phyloP scores from a whole-genome alignment of 2,329 filamentous ascomycete genomes.

The Cladosporium cucumerinum region DNA sequence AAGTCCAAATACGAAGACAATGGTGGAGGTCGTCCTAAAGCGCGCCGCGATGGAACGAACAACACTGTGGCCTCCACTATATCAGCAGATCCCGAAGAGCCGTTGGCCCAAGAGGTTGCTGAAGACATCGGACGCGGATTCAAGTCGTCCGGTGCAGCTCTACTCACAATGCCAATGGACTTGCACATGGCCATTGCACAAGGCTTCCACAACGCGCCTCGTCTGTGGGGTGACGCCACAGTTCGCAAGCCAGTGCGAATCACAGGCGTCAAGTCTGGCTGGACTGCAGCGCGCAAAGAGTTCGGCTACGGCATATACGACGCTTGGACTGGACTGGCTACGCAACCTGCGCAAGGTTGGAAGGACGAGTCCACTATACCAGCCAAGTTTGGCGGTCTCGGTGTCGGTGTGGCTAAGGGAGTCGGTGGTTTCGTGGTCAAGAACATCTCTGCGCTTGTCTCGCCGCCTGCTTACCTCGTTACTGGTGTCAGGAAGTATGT shows the following conservation, averaged over 20 bases:
- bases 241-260: slow-evolving; percentile 75
- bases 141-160: slow-evolving; percentile 68
- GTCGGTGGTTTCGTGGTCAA: slow-evolving; percentile 79
- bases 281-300: slow-evolving; percentile 67
- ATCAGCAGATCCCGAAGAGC: slow-evolving; percentile 29
- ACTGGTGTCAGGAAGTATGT: slow-evolving; percentile 79
- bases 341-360: slow-evolving; percentile 68
- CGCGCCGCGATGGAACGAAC: slow-evolving; percentile 23
- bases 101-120: slow-evolving; percentile 40
- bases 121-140: slow-evolving; percentile 65
- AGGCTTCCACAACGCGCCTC: slow-evolving; percentile 84
- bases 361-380: slow-evolving; percentile 46
- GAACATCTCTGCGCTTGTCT: slow-evolving; percentile 64
- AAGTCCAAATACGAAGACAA: slow-evolving; percentile 8
- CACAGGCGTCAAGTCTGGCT: slow-evolving; percentile 69
- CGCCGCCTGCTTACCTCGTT: slow-evolving; percentile 75
- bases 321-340: slow-evolving; percentile 71
- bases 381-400: slow-evolving; percentile 31
- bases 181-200: slow-evolving; percentile 77
- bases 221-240: slow-evolving; percentile 78
- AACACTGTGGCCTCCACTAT: slow-evolving; percentile 27
- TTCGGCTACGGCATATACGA: slow-evolving; percentile 72
- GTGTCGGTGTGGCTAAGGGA: slow-evolving; percentile 70
- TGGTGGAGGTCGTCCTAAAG: slow-evolving; percentile 19
- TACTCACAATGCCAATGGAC: slow-evolving; percentile 78